Evolutionary conservation across 2,329 filamentous ascomycete genomes (phyloP).

Genomic region (Beauveria sp.): DNA sequence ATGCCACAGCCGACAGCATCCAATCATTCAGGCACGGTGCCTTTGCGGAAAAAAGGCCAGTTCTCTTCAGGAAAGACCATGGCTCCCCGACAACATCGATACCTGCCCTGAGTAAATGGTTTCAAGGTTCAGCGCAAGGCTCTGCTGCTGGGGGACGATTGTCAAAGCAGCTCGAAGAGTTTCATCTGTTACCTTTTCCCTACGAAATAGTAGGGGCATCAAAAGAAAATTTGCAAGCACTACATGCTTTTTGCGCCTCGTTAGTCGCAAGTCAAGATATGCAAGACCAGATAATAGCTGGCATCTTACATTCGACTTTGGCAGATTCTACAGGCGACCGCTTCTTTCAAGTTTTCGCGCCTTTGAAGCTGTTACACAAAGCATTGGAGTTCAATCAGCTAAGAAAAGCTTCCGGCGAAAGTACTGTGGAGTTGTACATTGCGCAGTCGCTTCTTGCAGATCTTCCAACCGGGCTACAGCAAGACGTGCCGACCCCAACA

Average conservation of each 20-base stretch:
- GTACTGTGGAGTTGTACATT: constrained; percentile 60
- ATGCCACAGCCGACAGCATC: constrained; percentile 19
- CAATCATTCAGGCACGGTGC: constrained; percentile 43
- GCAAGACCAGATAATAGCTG: constrained; percentile 24
- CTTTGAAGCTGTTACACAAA: constrained; percentile 57
- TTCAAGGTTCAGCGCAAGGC: constrained; percentile 36
- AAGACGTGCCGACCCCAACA: constrained; percentile 61
- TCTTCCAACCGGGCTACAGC: constrained; percentile 54
- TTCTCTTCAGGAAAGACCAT: constrained; percentile 37
- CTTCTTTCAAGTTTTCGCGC: constrained; percentile 52
- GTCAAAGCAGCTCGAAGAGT: constrained; percentile 21
- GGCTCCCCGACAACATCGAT: constrained; percentile 23
- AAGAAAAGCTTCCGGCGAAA: constrained; percentile 14
- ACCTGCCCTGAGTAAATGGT: constrained; percentile 7
- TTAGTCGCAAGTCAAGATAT: constrained; percentile 19
- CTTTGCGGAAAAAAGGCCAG: constrained; percentile 44
- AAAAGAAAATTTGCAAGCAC: constrained; percentile 12
- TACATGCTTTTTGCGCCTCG: constrained; percentile 22
- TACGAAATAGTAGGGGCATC: constrained; percentile 30
- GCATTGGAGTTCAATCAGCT: constrained; percentile 40
- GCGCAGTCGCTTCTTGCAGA: constrained; percentile 69
- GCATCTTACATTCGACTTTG: constrained; percentile 23
- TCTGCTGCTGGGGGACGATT: constrained; percentile 49
- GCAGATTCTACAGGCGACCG: constrained; percentile 17
- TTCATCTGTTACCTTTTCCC: constrained; percentile 26